Conservation (phyloP, 1,139 yeast species). For the Taiozyma sp. region DNA sequence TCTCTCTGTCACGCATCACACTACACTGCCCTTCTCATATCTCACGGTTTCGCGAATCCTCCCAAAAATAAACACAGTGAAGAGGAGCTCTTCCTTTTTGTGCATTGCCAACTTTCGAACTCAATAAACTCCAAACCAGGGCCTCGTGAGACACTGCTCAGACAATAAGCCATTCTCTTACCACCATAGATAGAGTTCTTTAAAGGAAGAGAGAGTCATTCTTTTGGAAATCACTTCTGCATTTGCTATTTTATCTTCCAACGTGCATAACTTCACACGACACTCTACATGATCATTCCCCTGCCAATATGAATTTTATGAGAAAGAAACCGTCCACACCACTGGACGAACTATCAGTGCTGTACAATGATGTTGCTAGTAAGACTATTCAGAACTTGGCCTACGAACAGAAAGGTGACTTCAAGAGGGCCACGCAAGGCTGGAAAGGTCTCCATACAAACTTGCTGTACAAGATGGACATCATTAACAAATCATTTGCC, state of each 20-base stretch:
- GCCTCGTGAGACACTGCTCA: neutral
- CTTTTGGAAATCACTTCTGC: neutral
- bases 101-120: neutral
- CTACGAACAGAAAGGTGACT: constrained; percentile 48
- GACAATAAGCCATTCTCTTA: neutral
- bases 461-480: constrained; percentile 48
- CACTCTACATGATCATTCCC: neutral
- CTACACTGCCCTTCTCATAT: neutral
- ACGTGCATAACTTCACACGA: neutral
- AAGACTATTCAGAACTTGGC: constrained; percentile 49
- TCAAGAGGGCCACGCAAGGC: constrained; percentile 56
- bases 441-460: constrained; percentile 67
- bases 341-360: constrained; percentile 50
- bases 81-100: neutral
- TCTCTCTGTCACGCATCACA: neutral
- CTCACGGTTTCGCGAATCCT: neutral
- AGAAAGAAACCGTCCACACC: constrained; percentile 56
- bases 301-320: constrained; percentile 32
- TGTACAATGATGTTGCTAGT: constrained; percentile 58
- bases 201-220: neutral
- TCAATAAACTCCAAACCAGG: neutral
- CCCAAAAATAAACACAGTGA: neutral
- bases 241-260: neutral
- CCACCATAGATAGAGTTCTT: neutral
- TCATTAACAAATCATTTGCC: constrained; percentile 41